phyloP scores from a whole-genome alignment of 208 protist species.

The Leishmania lainsoni region DNA sequence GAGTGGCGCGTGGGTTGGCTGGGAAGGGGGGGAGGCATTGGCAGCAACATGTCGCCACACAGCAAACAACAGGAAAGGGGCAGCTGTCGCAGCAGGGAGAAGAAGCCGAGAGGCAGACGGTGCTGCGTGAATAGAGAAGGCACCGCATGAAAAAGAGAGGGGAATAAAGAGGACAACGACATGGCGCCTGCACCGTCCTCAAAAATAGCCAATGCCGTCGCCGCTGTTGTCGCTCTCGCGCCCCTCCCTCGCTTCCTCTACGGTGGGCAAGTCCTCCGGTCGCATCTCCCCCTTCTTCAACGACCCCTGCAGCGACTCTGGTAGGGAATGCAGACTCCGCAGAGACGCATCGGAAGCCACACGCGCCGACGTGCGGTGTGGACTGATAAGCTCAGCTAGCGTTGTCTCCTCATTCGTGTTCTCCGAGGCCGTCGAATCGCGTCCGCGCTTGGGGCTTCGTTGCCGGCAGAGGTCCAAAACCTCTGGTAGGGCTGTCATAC shows the following conservation, averaged over 20 bases:
- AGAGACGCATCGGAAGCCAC: conserved; percentile 17
- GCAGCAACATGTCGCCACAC: neutral
- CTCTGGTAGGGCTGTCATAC: neutral
- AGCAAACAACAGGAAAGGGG: neutral
- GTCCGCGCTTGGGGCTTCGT: conserved; percentile 1
- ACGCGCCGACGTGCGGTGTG: neutral
- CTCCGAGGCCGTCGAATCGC: neutral
- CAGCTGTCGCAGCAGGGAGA: neutral
- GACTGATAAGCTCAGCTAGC: conserved; percentile 1
- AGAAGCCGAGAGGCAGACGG: too few relatives aligned
- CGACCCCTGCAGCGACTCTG: conserved; percentile 21
- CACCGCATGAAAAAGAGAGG: neutral
- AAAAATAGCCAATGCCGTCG: neutral
- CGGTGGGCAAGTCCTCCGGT: conserved; percentile 25
- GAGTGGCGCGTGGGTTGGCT: neutral
- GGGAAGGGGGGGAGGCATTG: neutral
- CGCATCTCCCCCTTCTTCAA: conserved; percentile 27
- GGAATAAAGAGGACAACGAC: neutral
- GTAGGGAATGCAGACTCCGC: conserved; percentile 25
- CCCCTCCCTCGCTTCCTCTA: conserved; percentile 6
- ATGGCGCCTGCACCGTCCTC: neutral
- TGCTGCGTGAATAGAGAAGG: too few relatives aligned
- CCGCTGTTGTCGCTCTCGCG: neutral
- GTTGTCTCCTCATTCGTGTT: conserved; percentile 10
- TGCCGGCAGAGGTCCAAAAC: conserved; percentile 20